phyloP scores from a whole-genome alignment of 495 filamentous ascomycete species.

The Aspergillus steynii region DNA sequence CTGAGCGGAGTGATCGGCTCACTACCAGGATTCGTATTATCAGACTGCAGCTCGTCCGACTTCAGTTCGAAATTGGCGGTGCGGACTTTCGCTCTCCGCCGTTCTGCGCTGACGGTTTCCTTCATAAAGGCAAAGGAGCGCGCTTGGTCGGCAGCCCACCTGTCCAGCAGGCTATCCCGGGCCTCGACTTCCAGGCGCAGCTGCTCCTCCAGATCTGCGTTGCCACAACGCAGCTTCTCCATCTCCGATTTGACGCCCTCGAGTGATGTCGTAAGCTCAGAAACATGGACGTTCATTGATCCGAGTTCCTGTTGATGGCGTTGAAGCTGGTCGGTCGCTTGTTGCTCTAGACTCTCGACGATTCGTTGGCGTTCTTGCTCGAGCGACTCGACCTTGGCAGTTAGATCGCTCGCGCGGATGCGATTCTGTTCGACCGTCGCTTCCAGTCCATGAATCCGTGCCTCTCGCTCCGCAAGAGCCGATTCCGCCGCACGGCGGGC shows the following conservation, averaged over 20 bases:
- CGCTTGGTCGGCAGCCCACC: slow-evolving; percentile 40
- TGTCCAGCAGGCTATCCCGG: slow-evolving; percentile 38
- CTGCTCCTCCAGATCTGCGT: slow-evolving; percentile 37
- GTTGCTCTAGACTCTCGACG: slow-evolving; percentile 29
- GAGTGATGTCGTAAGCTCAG: slow-evolving; percentile 40
- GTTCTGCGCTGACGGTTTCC: slow-evolving; percentile 37
- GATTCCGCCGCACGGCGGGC: slow-evolving; percentile 39
- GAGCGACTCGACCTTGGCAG: slow-evolving; percentile 30
- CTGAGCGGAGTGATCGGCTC: slow-evolving; percentile 50
- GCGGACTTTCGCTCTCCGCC: slow-evolving; percentile 41
- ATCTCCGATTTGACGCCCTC: slow-evolving; percentile 32
- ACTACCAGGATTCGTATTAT: slow-evolving; percentile 44
- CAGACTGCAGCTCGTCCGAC: slow-evolving; percentile 52
- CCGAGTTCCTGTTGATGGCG: slow-evolving; percentile 46
- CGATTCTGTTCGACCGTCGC: slow-evolving; percentile 34
- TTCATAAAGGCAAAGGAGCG: slow-evolving; percentile 42
- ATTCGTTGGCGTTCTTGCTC: slow-evolving; percentile 33
- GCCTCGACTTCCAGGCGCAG: slow-evolving; percentile 37
- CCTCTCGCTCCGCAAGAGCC: slow-evolving; percentile 32
- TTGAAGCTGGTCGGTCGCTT: slow-evolving; percentile 29
- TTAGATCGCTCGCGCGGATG: slow-evolving; percentile 39
- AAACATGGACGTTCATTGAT: slow-evolving; percentile 40
- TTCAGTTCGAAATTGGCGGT: slow-evolving; percentile 43
- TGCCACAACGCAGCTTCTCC: slow-evolving; percentile 33
- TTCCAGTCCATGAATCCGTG: slow-evolving; percentile 44